Evolutionary conservation across 2,329 filamentous ascomycete species (phyloP).

Genomic region (Fonsecaea monophora): DNA sequence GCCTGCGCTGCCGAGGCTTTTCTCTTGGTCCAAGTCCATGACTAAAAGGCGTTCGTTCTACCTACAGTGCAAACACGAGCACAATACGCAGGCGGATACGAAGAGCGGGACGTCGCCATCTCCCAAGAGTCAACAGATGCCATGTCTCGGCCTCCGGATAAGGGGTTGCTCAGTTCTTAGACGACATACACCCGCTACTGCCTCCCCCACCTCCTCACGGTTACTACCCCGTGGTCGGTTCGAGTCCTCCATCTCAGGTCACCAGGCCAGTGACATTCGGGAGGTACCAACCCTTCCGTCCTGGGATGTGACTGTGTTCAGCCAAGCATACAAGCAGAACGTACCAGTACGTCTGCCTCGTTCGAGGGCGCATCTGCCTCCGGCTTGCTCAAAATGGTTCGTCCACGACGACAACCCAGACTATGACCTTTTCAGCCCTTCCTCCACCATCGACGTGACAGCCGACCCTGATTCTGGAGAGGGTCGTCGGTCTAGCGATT

Average conservation of each 20-base stretch:
- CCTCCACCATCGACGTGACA: neutral
- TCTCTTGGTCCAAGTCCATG: neutral
- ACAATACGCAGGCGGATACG: neutral
- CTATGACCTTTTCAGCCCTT: slow-evolving; percentile 7
- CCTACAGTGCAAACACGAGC: neutral
- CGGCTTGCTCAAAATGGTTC: slow-evolving; percentile 69
- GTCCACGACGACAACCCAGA: slow-evolving; percentile 18
- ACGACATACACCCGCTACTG: neutral
- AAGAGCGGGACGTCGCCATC: neutral
- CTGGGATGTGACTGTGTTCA: slow-evolving; percentile 56
- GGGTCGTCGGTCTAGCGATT: neutral
- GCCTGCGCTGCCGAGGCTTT: neutral
- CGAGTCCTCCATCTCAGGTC: neutral
- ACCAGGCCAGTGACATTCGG: neutral
- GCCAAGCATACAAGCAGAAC: slow-evolving; percentile 60
- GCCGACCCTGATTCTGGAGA: neutral
- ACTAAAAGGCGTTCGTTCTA: neutral
- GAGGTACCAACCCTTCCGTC: slow-evolving; percentile 42
- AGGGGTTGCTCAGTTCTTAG: slow-evolving; percentile 13
- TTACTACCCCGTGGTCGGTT: neutral
- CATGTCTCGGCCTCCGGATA: slow-evolving; percentile 16
- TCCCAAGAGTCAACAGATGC: slow-evolving; percentile 4
- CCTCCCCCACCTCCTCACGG: neutral
- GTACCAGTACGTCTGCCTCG: slow-evolving; percentile 61
- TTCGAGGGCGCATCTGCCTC: slow-evolving; percentile 53